Percentiles rank a stretch among this genome's conserved stretches.
These are phyloP conservation scores for Penicillium mononematosum DNA, from an alignment of 495 filamentous ascomycete genomes.

Conservation along the genomic window DNA sequence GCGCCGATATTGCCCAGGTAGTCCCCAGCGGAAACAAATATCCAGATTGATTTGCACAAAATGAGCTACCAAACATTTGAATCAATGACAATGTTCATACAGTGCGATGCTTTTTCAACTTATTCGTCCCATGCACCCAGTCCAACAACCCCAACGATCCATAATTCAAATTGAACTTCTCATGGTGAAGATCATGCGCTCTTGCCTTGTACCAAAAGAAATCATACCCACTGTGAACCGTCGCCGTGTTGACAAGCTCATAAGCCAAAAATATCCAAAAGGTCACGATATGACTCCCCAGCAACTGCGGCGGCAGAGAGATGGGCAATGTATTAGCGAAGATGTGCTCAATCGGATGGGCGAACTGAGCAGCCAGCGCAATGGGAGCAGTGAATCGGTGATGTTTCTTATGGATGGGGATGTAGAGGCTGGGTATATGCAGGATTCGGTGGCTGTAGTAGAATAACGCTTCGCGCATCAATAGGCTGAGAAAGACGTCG, in stretches of 20 bases:
- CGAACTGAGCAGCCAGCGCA: constrained; percentile 57
- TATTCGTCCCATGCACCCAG: constrained; percentile 39
- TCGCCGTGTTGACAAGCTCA: constrained; percentile 49
- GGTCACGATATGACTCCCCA: constrained; percentile 49
- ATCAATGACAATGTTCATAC: constrained; percentile 6
- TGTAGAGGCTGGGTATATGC: constrained; percentile 50
- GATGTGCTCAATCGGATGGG: constrained; percentile 58
- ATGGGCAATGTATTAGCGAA: constrained; percentile 55
- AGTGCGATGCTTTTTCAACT: constrained; percentile 24
- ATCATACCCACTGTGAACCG: constrained; percentile 58
- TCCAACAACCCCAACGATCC: constrained; percentile 38
- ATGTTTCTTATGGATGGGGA: constrained; percentile 55
- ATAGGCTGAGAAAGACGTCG: constrained; percentile 46
- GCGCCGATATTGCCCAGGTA: no score
- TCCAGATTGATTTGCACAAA: background rate
- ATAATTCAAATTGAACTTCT: constrained; percentile 41
- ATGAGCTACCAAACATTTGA: background rate
- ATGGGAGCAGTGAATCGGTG: constrained; percentile 59
- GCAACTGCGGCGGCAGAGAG: constrained; percentile 48
- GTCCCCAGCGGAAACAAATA: no score
- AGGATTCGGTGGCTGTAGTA: constrained; percentile 57
- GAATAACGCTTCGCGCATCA: constrained; percentile 54
- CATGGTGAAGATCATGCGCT: constrained; percentile 55
- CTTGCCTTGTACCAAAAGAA: constrained; percentile 43
- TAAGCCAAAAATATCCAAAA: constrained; percentile 50